Evolutionary conservation across 257 asterid genomes (phyloP).

Genomic region (Craterostigma plantagineum): DNA sequence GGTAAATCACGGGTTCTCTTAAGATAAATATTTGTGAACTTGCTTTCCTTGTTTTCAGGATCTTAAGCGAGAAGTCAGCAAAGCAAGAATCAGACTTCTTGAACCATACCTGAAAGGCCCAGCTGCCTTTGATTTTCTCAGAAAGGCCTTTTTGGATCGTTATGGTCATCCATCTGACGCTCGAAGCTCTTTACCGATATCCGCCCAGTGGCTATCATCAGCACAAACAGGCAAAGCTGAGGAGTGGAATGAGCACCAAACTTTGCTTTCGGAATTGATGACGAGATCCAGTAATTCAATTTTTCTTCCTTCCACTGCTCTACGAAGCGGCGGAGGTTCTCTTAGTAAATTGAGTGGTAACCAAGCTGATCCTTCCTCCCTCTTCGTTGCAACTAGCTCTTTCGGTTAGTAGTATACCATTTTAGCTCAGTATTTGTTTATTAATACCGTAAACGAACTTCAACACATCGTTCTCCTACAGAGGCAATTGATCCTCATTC

Average conservation of each 20-base stretch:
- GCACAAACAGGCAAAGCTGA: conserved; percentile 28
- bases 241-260: conserved; percentile 60
- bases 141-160: conserved; percentile 47
- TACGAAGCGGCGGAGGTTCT: conserved; percentile 66
- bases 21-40: not conserved
- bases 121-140: conserved; percentile 56
- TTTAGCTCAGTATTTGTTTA: not conserved
- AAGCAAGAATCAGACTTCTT: conserved; percentile 58
- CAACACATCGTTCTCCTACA: conserved; percentile 9
- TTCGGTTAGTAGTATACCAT: conserved; percentile 17
- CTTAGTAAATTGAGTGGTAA: conserved; percentile 19
- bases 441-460: not conserved
- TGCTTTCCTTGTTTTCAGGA: conserved; percentile 19
- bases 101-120: conserved; percentile 79
- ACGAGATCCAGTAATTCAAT: conserved; percentile 16
- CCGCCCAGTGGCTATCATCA: conserved; percentile 46
- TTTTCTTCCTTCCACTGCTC: conserved; percentile 49
- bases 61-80: conserved; percentile 78
- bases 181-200: conserved; percentile 34
- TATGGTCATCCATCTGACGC: conserved; percentile 65
- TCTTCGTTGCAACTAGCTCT: conserved; percentile 16
- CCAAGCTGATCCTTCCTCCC: conserved; percentile 19
- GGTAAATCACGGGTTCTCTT: too few species aligned
- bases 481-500: conserved; percentile 29
- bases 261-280: conserved; percentile 18